phyloP scores from a whole-genome alignment of 2,329 filamentous ascomycete genomes.

The Apiospora pterosperma region DNA sequence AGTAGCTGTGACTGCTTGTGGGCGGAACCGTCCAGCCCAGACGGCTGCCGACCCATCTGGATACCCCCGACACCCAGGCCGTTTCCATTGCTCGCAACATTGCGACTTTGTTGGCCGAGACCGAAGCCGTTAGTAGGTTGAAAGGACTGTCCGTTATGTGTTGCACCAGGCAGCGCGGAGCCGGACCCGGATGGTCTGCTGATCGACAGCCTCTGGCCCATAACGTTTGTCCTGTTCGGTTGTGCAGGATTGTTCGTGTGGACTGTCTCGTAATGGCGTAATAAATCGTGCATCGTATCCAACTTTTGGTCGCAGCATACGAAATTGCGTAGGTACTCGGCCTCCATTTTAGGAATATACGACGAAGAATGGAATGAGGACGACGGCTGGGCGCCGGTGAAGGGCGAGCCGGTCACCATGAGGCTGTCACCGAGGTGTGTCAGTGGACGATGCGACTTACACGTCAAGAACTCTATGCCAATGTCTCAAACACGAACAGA shows the following conservation, averaged over 20 bases:
- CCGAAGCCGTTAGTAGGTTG: constrained; percentile 20
- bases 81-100: constrained; percentile 12
- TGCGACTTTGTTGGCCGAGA: constrained; percentile 25
- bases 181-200: constrained; percentile 21
- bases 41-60: constrained; percentile 38
- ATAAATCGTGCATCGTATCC: constrained; percentile 86
- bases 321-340: constrained; percentile 97
- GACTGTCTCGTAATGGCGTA: constrained; percentile 95
- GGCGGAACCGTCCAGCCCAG: constrained; percentile 22
- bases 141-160: constrained; percentile 25
- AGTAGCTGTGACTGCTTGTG: constrained; percentile 41
- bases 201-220: constrained; percentile 27
- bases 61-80: constrained; percentile 23
- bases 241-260: constrained; percentile 61
- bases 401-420: constrained; percentile 96
- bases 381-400: constrained; percentile 72
- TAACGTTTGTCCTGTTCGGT: constrained; percentile 23
- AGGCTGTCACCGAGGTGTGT: constrained; percentile 55
- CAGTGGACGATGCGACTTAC: constrained; percentile 11
- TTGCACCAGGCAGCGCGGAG: constrained; percentile 20
- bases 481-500: constrained; percentile 16
- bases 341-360: constrained; percentile 93
- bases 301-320: constrained; percentile 88
- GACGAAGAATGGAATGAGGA: constrained; percentile 96
- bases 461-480: constrained; percentile 12